Base-by-base conservation (phyloP, 805 yeast genomes). In the Cyberlindnera mississippiensis region DNA sequence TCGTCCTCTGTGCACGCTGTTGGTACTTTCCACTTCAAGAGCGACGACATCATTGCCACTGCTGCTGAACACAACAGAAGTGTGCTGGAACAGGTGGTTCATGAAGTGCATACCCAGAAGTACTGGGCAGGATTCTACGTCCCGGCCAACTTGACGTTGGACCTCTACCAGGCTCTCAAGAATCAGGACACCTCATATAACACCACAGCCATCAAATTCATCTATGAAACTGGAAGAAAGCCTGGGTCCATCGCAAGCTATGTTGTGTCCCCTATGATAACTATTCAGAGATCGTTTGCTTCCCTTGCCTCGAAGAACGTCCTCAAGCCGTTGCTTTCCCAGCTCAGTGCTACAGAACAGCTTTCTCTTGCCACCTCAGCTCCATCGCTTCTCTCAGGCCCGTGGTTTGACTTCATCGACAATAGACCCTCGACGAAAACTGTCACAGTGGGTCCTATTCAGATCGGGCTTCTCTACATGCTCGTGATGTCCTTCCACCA, bases 401-500 rank as follows among this genome's bases (percentile, higher is more conserved):
- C 52, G 4, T 40, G 46, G 45, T 50, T 49, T 28, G 12, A 46
- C 1, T 53, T 44, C 20, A 35, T 48, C 3, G 85, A 81, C 51
- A 56, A 62, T 30, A 60, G 61, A 8, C 81, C 82, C 12, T 60
- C 57, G 24, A 58, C 61, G 1, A 61, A 69, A 42, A 63, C 76
- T 1, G 74, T 75, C 4, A 56, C 85, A 0, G 84, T 86, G n/a
- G n/a, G n/a, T n/a, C n/a, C n/a, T 4, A 56, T 74, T 2, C 87
- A 80, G 55, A 75, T 83, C 39, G 90, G 90, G 15, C 69, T 82
- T 45, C 75, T 82, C 53, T 82, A 77, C 53, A 63, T 81, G 52
- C 71, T 82, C 48, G 80, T 83, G 50, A 59, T 82, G 46, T 76
- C 89, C 6, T 81, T 84, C 57, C 80, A 82, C 70, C 84, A 78